Evolutionary conservation across 179 eudicot genomes (phyloP).

Genomic region (Pouteria campechiana): DNA sequence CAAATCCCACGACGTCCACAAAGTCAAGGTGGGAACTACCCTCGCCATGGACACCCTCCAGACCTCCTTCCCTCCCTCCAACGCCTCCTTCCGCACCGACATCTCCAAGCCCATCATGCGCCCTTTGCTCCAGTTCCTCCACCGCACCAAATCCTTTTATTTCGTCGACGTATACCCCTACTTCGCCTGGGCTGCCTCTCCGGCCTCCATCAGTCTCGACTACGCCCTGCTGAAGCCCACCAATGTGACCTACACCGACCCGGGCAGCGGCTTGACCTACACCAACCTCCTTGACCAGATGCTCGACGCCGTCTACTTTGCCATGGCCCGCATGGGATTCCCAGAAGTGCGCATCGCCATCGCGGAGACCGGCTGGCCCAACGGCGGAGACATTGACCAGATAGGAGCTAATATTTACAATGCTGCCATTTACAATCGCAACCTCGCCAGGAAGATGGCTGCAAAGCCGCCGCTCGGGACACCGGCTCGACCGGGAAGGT

Average conservation of each 20-base stretch:
- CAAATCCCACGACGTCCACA: slow-evolving; percentile 11
- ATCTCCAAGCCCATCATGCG: slow-evolving; percentile 29
- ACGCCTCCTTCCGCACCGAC: slow-evolving; percentile 48
- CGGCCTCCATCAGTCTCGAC: slow-evolving; percentile 38
- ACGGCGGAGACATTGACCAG: slow-evolving; percentile 64
- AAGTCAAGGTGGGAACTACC: slow-evolving; percentile 73
- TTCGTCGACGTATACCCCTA: slow-evolving; percentile 68
- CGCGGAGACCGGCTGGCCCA: slow-evolving; percentile 95
- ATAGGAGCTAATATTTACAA: slow-evolving; percentile 70
- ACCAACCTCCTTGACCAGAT: slow-evolving; percentile 71
- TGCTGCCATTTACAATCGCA: slow-evolving; percentile 77
- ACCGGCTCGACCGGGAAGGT: slow-evolving; percentile 64
- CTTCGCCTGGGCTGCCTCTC: slow-evolving; percentile 50
- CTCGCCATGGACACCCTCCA: slow-evolving; percentile 61
- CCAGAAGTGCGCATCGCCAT: slow-evolving; percentile 54
- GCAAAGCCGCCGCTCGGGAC: slow-evolving; percentile 59
- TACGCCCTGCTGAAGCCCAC: slow-evolving; percentile 41
- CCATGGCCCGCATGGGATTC: slow-evolving; percentile 54
- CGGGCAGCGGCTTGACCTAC: slow-evolving; percentile 45
- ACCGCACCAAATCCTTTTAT: slow-evolving; percentile 65
- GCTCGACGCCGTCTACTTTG: slow-evolving; percentile 62
- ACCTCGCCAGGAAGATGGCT: slow-evolving; percentile 42
- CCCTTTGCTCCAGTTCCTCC: slow-evolving; percentile 48
- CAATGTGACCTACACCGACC: slow-evolving; percentile 36
- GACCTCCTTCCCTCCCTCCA: slow-evolving; percentile 56